phyloP scores from a whole-genome alignment of 129 eudicot genomes.

The Solidago caesia region DNA sequence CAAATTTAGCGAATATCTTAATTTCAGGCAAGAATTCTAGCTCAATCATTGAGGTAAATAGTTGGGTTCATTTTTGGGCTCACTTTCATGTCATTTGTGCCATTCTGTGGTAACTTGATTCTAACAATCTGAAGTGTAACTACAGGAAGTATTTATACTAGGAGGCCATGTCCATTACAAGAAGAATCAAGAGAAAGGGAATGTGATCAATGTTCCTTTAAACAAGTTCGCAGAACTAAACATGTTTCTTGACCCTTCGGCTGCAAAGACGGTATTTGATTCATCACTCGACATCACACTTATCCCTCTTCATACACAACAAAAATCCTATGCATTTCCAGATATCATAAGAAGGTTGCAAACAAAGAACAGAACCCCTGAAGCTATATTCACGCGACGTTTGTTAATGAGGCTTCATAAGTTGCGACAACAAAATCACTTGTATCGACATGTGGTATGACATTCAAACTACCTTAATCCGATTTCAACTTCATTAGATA shows the following conservation, averaged over 20 bases:
- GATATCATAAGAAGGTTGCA: slow-evolving; percentile 36
- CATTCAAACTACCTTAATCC: background rate
- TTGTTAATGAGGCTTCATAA: slow-evolving; percentile 44
- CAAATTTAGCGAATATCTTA: slow-evolving; percentile 65
- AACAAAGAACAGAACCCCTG: slow-evolving; percentile 50
- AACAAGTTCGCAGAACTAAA: slow-evolving; percentile 67
- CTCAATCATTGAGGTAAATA: slow-evolving; percentile 56
- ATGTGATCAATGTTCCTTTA: slow-evolving; percentile 61
- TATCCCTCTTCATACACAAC: slow-evolving; percentile 57
- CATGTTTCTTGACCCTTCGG: slow-evolving; percentile 78
- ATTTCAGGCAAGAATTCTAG: slow-evolving; percentile 44
- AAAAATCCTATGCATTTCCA: slow-evolving; percentile 38
- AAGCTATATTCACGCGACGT: slow-evolving; percentile 46
- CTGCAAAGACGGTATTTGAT: slow-evolving; percentile 63
- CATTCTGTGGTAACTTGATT: background rate
- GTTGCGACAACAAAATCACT: slow-evolving; percentile 37
- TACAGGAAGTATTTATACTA: slow-evolving; percentile 65
- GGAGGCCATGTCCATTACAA: slow-evolving; percentile 55
- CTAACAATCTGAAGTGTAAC: background rate
- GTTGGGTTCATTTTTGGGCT: slow-evolving; percentile 24
- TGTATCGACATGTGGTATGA: slow-evolving; percentile 69
- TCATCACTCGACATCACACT: slow-evolving; percentile 56
- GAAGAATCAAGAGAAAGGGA: slow-evolving; percentile 40
- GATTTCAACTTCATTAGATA: background rate
- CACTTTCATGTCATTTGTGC: background rate